phyloP scores from a whole-genome alignment of 495 filamentous ascomycete genomes.

The Penicillium atrosanguineum region DNA sequence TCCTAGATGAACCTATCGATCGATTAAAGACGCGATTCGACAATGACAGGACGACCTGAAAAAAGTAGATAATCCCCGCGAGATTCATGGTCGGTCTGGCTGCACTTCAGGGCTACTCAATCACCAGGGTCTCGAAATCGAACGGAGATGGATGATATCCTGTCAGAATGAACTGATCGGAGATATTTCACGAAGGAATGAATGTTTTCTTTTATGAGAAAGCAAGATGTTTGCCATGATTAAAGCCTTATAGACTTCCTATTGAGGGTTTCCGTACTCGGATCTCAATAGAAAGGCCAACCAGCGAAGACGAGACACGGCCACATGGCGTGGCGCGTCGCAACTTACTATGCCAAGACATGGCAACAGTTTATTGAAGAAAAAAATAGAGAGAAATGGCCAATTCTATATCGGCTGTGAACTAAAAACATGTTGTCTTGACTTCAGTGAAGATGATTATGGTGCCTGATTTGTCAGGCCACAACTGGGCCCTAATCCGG shows the following conservation, averaged over 20 bases:
- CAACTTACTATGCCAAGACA: neutral
- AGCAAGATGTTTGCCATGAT: neutral
- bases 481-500: neutral
- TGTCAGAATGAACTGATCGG: neutral
- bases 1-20: conserved; percentile 3
- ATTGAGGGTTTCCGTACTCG: conserved; percentile 17
- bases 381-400: neutral
- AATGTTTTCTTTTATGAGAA: neutral
- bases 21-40: conserved; percentile 4
- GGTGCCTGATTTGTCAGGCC: neutral
- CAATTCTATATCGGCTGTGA: neutral
- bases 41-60: conserved; percentile 19
- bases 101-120: neutral
- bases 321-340: neutral
- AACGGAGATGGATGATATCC: neutral
- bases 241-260: conserved; percentile 3
- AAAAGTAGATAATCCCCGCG: conserved; percentile 17
- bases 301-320: neutral
- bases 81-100: conserved; percentile 20
- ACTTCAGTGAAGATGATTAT: neutral
- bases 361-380: neutral
- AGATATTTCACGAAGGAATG: too few relatives aligned
- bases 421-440: neutral
- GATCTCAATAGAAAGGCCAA: conserved; percentile 17
- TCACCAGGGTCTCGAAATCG: neutral